phyloP scores from a whole-genome alignment of 768 basidiomycete genomes.

The Glaciozyma martinii region DNA sequence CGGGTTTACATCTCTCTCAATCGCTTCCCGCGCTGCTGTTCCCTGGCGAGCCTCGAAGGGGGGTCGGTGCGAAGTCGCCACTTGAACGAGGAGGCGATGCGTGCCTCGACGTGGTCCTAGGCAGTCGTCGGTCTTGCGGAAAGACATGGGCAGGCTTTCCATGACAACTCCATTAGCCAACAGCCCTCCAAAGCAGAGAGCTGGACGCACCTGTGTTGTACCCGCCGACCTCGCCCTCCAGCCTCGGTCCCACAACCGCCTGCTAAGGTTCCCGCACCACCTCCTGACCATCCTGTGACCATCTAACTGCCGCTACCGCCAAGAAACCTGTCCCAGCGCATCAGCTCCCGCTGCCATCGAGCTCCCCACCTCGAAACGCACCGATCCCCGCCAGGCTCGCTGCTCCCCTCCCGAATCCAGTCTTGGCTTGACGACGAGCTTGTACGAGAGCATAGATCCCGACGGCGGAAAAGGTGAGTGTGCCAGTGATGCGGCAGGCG shows the following conservation, averaged over 20 bases:
- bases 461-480: conserved; percentile 26
- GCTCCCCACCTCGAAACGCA: neutral
- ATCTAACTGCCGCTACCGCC: conserved; percentile 19
- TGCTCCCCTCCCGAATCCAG: conserved; percentile 10
- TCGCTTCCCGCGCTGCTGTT: too few species aligned
- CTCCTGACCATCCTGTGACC: conserved; percentile 3
- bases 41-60: too few species aligned
- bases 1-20: too few species aligned
- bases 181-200: neutral
- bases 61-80: too few species aligned
- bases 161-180: too few species aligned
- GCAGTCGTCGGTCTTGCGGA: too few species aligned
- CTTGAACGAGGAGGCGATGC: too few species aligned
- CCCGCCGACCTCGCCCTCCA: too few species aligned
- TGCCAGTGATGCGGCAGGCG: conserved; percentile 26
- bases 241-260: too few species aligned
- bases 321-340: conserved; percentile 11
- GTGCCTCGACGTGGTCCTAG: too few species aligned
- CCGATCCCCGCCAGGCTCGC: conserved; percentile 17
- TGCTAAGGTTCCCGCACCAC: neutral
- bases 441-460: conserved; percentile 20
- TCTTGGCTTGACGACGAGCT: conserved; percentile 9
- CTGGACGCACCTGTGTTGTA: neutral
- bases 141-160: too few species aligned
- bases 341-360: neutral